These are phyloP conservation scores for Fusarium pseudograminearum DNA, from an alignment of 2,329 filamentous ascomycete genomes.

Conservation along the genomic window DNA sequence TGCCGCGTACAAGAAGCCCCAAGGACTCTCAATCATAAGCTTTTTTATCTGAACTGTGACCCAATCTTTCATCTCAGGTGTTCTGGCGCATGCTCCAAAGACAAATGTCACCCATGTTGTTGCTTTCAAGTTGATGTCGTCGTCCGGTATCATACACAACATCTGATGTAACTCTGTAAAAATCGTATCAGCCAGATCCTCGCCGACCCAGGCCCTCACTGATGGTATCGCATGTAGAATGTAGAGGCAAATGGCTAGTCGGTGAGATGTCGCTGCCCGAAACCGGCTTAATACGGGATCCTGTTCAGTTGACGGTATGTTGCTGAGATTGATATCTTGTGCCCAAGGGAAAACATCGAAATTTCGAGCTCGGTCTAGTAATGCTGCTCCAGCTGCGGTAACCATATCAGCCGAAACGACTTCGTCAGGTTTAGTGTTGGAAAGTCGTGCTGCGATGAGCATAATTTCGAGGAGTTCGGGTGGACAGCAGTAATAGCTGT, in stretches of 20 bases:
- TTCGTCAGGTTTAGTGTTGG: conserved; percentile 47
- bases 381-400: conserved; percentile 49
- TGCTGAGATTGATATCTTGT: conserved; percentile 51
- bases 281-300: conserved; percentile 54
- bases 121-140: conserved; percentile 66
- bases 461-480: conserved; percentile 59
- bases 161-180: conserved; percentile 61
- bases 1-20: conserved; percentile 63
- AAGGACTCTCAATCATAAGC: conserved; percentile 58
- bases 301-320: conserved; percentile 52
- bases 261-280: conserved; percentile 58
- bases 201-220: conserved; percentile 42
- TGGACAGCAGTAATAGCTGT: conserved; percentile 62
- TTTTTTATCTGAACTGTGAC: conserved; percentile 59
- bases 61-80: conserved; percentile 59
- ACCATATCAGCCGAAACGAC: conserved; percentile 48
- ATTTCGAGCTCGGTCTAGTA: conserved; percentile 54
- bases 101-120: conserved; percentile 69
- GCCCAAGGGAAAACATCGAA: conserved; percentile 60
- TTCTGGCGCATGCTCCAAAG: conserved; percentile 63
- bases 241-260: conserved; percentile 60
- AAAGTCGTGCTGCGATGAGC: conserved; percentile 57
- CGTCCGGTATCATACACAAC: conserved; percentile 60
- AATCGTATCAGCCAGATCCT: conserved; percentile 51
- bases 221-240: conserved; percentile 56